Conservation (phyloP, 352 stramenopile genomes). For the Pythium rhizo-oryzae region DNA sequence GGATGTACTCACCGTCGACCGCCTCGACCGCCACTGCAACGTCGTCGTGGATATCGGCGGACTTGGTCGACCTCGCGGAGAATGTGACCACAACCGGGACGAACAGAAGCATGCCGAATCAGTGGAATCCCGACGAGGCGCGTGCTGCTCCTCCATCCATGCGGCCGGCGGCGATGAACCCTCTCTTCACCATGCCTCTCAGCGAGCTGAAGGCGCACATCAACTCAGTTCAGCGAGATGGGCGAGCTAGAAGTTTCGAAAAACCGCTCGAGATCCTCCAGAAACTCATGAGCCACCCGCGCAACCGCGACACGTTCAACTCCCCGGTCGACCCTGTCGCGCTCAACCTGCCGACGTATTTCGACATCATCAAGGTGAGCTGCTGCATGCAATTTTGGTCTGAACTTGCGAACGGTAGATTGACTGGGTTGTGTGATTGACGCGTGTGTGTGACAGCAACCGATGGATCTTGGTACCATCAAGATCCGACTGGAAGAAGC, state of each 20-base stretch:
- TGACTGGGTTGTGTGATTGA: slow-evolving; percentile 1
- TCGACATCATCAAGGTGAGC: slow-evolving; percentile 54
- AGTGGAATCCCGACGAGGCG: slow-evolving; percentile 30
- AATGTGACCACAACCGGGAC: slow-evolving; percentile 33
- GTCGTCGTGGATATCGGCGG: not conserved
- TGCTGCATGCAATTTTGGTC: not conserved
- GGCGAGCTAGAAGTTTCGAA: slow-evolving; percentile 63
- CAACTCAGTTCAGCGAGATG: slow-evolving; percentile 63
- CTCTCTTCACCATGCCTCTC: slow-evolving; percentile 61
- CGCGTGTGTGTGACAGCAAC: slow-evolving; percentile 36
- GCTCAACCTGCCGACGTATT: slow-evolving; percentile 74
- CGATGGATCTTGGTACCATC: slow-evolving; percentile 94
- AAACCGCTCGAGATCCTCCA: slow-evolving; percentile 64
- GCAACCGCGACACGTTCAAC: slow-evolving; percentile 82
- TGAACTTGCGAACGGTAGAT: not conserved
- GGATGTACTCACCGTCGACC: slow-evolving; percentile 15
- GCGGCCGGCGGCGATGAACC: slow-evolving; percentile 31
- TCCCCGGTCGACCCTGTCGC: slow-evolving; percentile 70
- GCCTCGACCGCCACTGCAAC: slow-evolving; percentile 6
- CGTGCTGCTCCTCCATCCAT: not conserved
- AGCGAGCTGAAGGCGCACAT: slow-evolving; percentile 67
- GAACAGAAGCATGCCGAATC: slow-evolving; percentile 62
- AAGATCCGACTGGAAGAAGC: slow-evolving; percentile 79
- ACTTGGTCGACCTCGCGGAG: slow-evolving; percentile 17
- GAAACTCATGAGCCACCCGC: slow-evolving; percentile 73